A percentile compares a stretch with the other conserved stretches of the same genome.
Evolutionary conservation across 169 alveolate genomes (phyloP).

Genomic region (Theileria parva): DNA sequence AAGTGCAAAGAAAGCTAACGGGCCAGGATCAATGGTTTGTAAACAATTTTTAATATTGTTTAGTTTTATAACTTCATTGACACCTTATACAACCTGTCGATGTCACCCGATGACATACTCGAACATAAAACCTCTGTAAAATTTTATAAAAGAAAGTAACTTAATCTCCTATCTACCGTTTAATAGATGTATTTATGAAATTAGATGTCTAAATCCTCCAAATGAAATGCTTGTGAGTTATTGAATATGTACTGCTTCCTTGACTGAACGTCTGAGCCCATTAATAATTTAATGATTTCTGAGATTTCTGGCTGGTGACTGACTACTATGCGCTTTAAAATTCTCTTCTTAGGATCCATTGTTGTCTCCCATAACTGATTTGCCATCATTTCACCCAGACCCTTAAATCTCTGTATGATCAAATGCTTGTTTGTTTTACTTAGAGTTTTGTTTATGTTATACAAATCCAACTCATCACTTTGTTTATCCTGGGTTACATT

Average conservation of each 20-base stretch:
- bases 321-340: slow-evolving; percentile 73
- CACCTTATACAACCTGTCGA: slow-evolving; percentile 45
- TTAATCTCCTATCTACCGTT: background rate
- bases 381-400: slow-evolving; percentile 86
- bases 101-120: slow-evolving; percentile 47
- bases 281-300: slow-evolving; percentile 64
- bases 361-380: slow-evolving; percentile 83
- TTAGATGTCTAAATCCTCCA: slow-evolving; percentile 56
- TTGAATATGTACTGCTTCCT: slow-evolving; percentile 73
- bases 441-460: background rate
- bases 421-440: slow-evolving; percentile 21
- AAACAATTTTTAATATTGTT: background rate
- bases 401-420: slow-evolving; percentile 79
- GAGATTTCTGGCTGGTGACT: slow-evolving; percentile 72
- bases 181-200: background rate
- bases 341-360: slow-evolving; percentile 78
- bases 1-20: slow-evolving; percentile 43
- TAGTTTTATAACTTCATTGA: slow-evolving; percentile 37
- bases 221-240: slow-evolving; percentile 63
- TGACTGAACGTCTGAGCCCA: slow-evolving; percentile 78
- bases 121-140: slow-evolving; percentile 32
- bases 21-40: slow-evolving; percentile 63
- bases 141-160: slow-evolving; percentile 11
- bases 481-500: background rate
- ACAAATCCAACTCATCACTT: background rate